Conservation (phyloP, 1,284 basidiomycete species). For the Pseudozyma flocculosa region DNA sequence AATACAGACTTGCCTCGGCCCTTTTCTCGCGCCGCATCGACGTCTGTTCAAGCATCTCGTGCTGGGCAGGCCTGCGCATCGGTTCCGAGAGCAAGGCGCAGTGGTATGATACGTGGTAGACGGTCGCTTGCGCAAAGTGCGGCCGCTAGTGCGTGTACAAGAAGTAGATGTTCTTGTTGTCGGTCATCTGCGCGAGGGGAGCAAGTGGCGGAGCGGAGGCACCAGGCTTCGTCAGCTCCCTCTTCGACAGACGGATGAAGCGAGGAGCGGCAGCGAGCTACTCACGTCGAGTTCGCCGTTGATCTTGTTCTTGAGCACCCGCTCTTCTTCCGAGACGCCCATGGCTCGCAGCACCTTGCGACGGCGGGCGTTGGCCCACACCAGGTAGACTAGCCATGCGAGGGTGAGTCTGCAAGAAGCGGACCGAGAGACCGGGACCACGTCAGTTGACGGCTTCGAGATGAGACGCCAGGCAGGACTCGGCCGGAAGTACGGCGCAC, state of each 20-base stretch:
- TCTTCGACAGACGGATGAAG: too few relatives aligned
- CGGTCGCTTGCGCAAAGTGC: too few relatives aligned
- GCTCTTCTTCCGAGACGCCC: conserved; percentile 19
- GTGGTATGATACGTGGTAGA: too few relatives aligned
- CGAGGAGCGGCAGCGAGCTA: too few relatives aligned
- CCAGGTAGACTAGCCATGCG: conserved; percentile 10
- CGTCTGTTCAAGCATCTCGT: too few relatives aligned
- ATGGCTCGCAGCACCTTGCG: conserved; percentile 13
- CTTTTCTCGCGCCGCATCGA: too few relatives aligned
- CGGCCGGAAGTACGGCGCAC: too few relatives aligned
- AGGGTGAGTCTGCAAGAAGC: conserved; percentile 3
- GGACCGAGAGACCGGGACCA: background rate
- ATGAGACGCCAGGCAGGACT: too few relatives aligned
- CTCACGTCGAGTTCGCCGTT: conserved; percentile 23
- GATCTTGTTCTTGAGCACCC: conserved; percentile 23
- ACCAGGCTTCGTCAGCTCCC: too few relatives aligned
- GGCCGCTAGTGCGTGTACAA: conserved; percentile 18
- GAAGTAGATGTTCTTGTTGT: conserved; percentile 27
- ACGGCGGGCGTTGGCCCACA: conserved; percentile 13
- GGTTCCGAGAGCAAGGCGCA: too few relatives aligned
- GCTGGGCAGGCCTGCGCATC: too few relatives aligned
- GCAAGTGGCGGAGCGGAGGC: background rate
- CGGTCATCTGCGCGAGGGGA: conserved; percentile 23
- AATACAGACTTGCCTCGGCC: too few relatives aligned
- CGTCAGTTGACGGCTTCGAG: background rate